A percentile compares a stretch with the other conserved stretches of the same genome.
Conservation (phyloP, 257 asterid genomes). For the Capsicum rhomboideum region DNA sequence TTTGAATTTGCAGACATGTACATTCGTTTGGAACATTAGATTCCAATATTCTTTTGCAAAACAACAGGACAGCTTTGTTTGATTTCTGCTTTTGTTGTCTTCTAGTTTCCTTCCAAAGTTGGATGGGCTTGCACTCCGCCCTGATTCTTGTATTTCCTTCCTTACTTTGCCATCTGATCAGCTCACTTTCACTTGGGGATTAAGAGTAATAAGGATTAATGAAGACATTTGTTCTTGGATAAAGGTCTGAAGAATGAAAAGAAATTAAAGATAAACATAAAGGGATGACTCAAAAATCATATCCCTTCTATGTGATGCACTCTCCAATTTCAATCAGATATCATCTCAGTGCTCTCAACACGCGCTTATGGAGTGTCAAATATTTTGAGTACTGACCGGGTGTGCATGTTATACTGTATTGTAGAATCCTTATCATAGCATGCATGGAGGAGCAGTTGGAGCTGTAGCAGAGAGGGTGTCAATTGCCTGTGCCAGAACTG, state of each 20-base stretch:
- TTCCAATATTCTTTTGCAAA: neutral
- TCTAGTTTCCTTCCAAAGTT: neutral
- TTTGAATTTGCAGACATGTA: neutral
- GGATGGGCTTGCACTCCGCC: neutral
- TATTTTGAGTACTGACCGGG: neutral
- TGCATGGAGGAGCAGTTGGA: constrained; percentile 92
- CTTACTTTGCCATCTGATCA: neutral
- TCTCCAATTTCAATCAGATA: neutral
- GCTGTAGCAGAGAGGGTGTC: constrained; percentile 64
- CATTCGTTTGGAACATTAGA: neutral
- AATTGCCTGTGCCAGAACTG: constrained; percentile 75
- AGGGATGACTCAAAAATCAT: neutral
- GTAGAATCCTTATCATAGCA: constrained; percentile 58
- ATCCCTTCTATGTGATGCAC: neutral
- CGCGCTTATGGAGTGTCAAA: neutral
- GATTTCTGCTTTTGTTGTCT: neutral
- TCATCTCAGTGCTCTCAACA: neutral
- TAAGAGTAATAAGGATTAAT: neutral
- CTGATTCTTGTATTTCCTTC: neutral
- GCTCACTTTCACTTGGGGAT: neutral
- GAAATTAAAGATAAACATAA: neutral
- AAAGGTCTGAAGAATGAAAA: neutral
- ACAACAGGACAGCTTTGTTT: neutral
- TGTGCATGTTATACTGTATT: neutral
- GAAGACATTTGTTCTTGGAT: neutral